phyloP scores from a whole-genome alignment of 2,329 filamentous ascomycete species.

The Epichloe gansuensis region DNA sequence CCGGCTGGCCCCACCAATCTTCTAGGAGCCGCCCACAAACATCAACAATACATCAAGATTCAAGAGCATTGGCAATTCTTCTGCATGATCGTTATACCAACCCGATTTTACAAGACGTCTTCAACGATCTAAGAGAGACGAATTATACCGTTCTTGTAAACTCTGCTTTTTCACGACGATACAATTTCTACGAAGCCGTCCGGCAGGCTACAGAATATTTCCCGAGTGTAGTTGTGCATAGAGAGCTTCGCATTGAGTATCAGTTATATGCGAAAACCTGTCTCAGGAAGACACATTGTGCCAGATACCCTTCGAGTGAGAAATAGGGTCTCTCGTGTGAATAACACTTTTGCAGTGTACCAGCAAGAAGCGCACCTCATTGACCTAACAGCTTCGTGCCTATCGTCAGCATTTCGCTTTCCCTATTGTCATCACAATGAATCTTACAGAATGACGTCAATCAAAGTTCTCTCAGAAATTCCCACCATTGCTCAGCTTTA shows the following conservation, averaged over 20 bases:
- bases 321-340: neutral
- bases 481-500: slow-evolving; percentile 55
- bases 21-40: neutral
- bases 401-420: neutral
- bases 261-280: neutral
- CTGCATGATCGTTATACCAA: neutral
- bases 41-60: neutral
- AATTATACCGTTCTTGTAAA: neutral
- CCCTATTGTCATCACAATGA: neutral
- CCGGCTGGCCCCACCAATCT: neutral
- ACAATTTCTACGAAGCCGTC: neutral
- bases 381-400: neutral
- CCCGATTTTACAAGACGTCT: neutral
- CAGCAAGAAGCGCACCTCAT: neutral
- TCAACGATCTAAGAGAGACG: neutral
- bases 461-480: slow-evolving; percentile 38
- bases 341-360: too few species aligned
- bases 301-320: neutral
- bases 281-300: neutral
- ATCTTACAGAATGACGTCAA: neutral
- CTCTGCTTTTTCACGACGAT: neutral
- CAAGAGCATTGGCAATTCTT: neutral
- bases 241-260: neutral
- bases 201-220: neutral
- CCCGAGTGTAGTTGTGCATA: neutral